These are phyloP conservation scores for Bryoerythrophyllum caledonicum DNA, from an alignment of 225 moss, liverwort and hornwort species.

Conservation along the genomic window DNA sequence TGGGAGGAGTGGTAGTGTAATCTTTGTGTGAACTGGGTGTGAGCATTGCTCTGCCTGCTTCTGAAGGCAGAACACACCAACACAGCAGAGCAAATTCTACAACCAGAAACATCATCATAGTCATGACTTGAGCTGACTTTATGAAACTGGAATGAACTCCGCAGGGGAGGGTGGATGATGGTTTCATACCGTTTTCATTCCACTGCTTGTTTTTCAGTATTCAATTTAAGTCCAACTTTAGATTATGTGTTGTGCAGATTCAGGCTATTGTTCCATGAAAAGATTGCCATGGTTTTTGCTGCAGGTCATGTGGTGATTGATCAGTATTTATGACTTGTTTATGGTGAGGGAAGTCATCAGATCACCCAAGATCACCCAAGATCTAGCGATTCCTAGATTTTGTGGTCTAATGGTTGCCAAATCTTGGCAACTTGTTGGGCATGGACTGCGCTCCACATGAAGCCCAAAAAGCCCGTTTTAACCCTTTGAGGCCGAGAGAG, in stretches of 20 bases:
- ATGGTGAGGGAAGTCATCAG: not conserved
- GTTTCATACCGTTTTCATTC: not conserved
- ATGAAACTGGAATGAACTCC: not conserved
- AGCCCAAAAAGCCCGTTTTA: too few relatives aligned
- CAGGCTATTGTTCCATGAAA: too few relatives aligned
- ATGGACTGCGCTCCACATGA: not conserved
- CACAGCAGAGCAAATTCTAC: not conserved
- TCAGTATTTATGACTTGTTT: not conserved
- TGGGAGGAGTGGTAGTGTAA: not conserved
- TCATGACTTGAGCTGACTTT: slow-evolving; percentile 13
- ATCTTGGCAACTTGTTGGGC: not conserved
- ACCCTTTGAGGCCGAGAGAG: too few relatives aligned
- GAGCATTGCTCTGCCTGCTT: slow-evolving; percentile 31
- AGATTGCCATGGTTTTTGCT: too few relatives aligned
- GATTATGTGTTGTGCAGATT: not conserved
- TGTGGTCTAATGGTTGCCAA: not conserved
- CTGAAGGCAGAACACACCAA: slow-evolving; percentile 5
- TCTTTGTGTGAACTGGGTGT: slow-evolving; percentile 9
- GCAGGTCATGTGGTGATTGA: not conserved
- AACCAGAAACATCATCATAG: not conserved
- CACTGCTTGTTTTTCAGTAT: not conserved
- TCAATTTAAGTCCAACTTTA: not conserved
- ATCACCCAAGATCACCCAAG: not conserved
- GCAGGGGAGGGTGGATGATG: not conserved
- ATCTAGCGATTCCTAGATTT: not conserved